Base-by-base conservation (phyloP, 768 basidiomycete species). In the Termitomyces sp. region DNA sequence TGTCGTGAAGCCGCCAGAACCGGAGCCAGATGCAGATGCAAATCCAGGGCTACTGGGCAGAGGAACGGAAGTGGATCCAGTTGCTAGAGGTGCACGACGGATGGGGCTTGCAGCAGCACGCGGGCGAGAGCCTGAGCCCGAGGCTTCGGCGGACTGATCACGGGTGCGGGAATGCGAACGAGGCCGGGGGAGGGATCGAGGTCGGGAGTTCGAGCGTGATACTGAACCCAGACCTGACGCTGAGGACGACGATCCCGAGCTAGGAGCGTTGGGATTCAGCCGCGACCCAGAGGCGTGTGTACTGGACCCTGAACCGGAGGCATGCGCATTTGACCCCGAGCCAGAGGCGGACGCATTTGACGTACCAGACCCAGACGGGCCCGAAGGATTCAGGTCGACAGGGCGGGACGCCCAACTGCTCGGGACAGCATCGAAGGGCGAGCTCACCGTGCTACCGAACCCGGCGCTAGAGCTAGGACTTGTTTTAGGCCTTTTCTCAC, bases 401-500 rank as follows among this genome's bases (percentile, higher is more conserved):
- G 69, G 68, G 27, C 64, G 62, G 0, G 68, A 68, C 5, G 64
- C 65, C 67, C 68, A 68, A 5, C 63, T 65, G 20, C 56, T 62
- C 6, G 65, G 64, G 10, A 67, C 62, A 13, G 56, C 53, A 55
- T 65, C 64, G 20, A 63, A 60, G 6, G 55, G 64, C 24, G 60
- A 57, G 36, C 60, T 55, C 3, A 46, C 57, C n/a, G 46, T 32
- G 2, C 22, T 20, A 30, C 42, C 57, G 7, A 59, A 57, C 27
- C 40, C 56, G 7, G 51, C 56, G 30, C 52, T 57, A 12, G 45
- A 43, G 30, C 58, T 61, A 2, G 69, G 67, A 40, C 67, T 69
- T 13, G 69, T 68, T 32, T 65, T 68, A 8, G 69, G 68, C 1
- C 69, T 64, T 54, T 65, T 68, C 5, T 59, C 57, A n/a, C 60